Conservation (phyloP, 1,284 basidiomycete genomes). For the Melanopsichium pennsylvanicum region DNA sequence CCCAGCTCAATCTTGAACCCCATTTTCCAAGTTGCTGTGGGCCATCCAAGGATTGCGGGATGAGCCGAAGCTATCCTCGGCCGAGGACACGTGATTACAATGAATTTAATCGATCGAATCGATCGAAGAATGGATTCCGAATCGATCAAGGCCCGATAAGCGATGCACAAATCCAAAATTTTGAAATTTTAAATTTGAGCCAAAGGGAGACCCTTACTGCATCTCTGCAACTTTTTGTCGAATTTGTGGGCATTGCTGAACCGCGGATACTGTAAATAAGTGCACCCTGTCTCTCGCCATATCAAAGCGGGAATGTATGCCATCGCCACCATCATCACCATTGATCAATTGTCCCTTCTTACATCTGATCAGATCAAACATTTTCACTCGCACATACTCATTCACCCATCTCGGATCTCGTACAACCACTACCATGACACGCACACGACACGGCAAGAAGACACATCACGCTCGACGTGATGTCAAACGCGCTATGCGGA, state of each 20-base stretch:
- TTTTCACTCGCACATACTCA: background rate
- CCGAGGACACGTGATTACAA: background rate
- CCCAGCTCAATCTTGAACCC: too few species aligned
- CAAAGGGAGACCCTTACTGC: conserved; percentile 1
- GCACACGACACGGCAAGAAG: conserved; percentile 60
- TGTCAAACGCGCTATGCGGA: conserved; percentile 61
- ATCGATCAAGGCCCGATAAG: background rate
- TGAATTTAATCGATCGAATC: too few species aligned
- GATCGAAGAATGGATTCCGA: too few species aligned
- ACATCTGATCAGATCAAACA: background rate
- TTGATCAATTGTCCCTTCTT: background rate
- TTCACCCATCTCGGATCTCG: too few species aligned
- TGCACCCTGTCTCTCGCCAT: too few species aligned
- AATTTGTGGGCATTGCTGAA: background rate
- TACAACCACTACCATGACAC: conserved; percentile 50
- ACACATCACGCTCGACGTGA: conserved; percentile 64
- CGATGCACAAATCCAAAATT: background rate
- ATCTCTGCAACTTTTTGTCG: background rate
- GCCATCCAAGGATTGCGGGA: too few species aligned
- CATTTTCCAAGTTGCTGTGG: too few species aligned
- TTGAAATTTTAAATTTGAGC: conserved; percentile 5
- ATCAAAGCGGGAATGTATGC: too few species aligned
- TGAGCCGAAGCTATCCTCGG: too few species aligned
- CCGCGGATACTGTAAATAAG: too few species aligned
- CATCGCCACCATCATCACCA: conserved; percentile 1